These are phyloP conservation scores for Pythium dissotocum DNA, from an alignment of 352 stramenopile species.

Conservation along the genomic window DNA sequence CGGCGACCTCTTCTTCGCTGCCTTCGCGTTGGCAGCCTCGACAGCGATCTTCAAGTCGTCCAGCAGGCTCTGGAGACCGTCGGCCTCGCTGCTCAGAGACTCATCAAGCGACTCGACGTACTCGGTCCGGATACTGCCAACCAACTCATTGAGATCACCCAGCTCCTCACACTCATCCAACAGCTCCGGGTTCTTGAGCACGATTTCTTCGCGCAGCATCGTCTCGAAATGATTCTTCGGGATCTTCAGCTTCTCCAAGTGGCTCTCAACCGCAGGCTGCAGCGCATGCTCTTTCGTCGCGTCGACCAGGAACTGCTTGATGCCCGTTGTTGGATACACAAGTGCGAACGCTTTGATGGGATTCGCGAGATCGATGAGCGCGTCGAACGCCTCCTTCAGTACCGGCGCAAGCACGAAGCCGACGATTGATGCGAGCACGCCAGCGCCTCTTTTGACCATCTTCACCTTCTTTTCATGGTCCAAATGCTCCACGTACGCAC, in stretches of 20 bases:
- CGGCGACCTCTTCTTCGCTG: no score
- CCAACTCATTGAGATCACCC: constrained; percentile 1
- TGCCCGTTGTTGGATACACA: constrained; percentile 12
- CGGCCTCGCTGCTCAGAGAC: no score
- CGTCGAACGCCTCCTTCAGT: constrained; percentile 30
- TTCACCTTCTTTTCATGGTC: constrained; percentile 27
- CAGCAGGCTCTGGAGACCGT: no score
- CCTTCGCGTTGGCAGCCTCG: no score
- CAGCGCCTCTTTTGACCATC: constrained; percentile 28
- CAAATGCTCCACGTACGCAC: constrained; percentile 12
- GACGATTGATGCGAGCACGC: constrained; percentile 24
- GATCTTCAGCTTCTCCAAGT: constrained; percentile 12
- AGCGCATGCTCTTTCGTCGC: constrained; percentile 7
- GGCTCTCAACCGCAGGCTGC: not conserved
- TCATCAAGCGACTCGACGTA: no score
- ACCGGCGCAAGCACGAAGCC: constrained; percentile 30
- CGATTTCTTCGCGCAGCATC: constrained; percentile 26
- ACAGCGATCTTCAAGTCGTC: no score
- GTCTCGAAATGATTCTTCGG: constrained; percentile 26
- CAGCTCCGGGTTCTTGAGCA: constrained; percentile 18
- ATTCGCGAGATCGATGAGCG: constrained; percentile 29
- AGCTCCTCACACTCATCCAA: constrained; percentile 13
- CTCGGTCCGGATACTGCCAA: no score
- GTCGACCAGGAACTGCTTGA: constrained; percentile 12
- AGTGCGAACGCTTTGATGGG: constrained; percentile 26